These are phyloP conservation scores for Aquilaria agallochum DNA, from an alignment of 441 rosid genomes.

Conservation along the genomic window DNA sequence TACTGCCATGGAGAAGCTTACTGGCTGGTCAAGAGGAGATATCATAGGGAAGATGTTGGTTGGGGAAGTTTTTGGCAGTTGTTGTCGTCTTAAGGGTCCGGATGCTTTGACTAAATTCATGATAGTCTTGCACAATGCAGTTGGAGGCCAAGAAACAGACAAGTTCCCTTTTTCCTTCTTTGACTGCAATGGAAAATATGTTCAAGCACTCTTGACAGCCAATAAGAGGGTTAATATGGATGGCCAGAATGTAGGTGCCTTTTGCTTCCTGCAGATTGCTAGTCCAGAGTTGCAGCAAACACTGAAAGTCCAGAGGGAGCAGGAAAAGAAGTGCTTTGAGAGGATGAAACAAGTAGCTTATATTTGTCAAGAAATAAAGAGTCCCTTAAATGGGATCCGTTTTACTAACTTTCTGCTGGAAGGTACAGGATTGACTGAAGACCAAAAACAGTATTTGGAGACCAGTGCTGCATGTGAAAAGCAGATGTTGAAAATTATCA, in stretches of 20 bases:
- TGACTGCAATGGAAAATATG: slow-evolving; percentile 61
- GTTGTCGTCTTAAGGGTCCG: slow-evolving; percentile 82
- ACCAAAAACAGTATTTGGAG: slow-evolving; percentile 89
- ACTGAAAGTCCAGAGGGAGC: slow-evolving; percentile 67
- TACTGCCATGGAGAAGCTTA: slow-evolving; percentile 92
- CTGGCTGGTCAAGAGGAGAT: slow-evolving; percentile 67
- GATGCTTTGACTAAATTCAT: slow-evolving; percentile 87
- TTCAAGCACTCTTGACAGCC: slow-evolving; percentile 81
- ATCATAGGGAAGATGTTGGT: slow-evolving; percentile 81
- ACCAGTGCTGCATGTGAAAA: slow-evolving; percentile 86
- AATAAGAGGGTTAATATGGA: slow-evolving; percentile 72
- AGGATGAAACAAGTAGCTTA: slow-evolving; percentile 82
- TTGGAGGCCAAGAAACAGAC: slow-evolving; percentile 83
- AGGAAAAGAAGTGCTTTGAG: slow-evolving; percentile 54
- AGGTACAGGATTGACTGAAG: slow-evolving; percentile 69
- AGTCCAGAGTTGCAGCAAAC: slow-evolving; percentile 90
- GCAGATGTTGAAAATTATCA: slow-evolving; percentile 69
- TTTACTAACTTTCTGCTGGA: slow-evolving; percentile 78
- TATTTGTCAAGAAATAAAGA: slow-evolving; percentile 79
- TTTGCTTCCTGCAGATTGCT: slow-evolving; percentile 94
- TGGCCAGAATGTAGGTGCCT: slow-evolving; percentile 78
- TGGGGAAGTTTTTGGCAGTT: slow-evolving; percentile 86
- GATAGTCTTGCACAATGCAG: slow-evolving; percentile 81
- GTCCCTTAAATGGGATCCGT: slow-evolving; percentile 73
- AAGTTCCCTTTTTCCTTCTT: slow-evolving; percentile 74